A percentile compares a stretch with the other conserved stretches of the same genome.
Conservation (phyloP, 495 filamentous ascomycete species). For the Lasiosphaeriaceae sp. region DNA sequence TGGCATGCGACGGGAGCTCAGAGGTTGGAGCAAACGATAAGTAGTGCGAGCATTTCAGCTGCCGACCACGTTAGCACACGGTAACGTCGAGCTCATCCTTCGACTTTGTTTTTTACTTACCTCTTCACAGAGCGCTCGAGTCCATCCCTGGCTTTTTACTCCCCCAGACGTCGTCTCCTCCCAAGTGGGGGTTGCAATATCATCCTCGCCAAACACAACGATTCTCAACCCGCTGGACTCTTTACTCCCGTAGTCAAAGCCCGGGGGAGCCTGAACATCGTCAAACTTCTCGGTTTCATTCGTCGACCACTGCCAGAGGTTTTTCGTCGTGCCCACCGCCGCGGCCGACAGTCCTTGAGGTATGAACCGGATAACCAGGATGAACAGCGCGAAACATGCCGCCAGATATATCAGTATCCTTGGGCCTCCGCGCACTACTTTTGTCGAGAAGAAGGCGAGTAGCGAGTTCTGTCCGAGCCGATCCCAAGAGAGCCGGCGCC, state of each 20-base stretch:
- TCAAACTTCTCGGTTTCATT: not conserved
- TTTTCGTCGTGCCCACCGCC: not conserved
- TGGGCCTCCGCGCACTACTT: constrained; percentile 23
- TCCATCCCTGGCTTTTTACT: constrained; percentile 18
- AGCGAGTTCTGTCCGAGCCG: constrained; percentile 4
- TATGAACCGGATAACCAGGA: constrained; percentile 11
- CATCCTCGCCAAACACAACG: constrained; percentile 32
- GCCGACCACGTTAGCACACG: constrained; percentile 5
- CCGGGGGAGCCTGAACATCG: not conserved
- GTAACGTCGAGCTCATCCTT: no score
- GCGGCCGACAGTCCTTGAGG: constrained; percentile 6
- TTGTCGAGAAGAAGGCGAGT: constrained; percentile 14
- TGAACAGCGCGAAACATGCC: constrained; percentile 12
- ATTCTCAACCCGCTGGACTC: constrained; percentile 20
- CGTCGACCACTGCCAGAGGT: constrained; percentile 17
- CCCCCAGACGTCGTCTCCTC: constrained; percentile 4
- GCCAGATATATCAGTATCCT: constrained; percentile 22
- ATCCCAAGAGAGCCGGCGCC: not conserved
- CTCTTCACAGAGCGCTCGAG: constrained; percentile 24
- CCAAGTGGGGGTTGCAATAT: constrained; percentile 24
- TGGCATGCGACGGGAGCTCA: constrained; percentile 18
- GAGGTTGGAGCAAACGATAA: constrained; percentile 27
- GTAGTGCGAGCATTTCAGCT: constrained; percentile 34
- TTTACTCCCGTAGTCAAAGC: not conserved
- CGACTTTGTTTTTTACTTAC: constrained; percentile 8